Conservation (phyloP, 768 basidiomycete species). For the Tubosaeta sp. region DNA sequence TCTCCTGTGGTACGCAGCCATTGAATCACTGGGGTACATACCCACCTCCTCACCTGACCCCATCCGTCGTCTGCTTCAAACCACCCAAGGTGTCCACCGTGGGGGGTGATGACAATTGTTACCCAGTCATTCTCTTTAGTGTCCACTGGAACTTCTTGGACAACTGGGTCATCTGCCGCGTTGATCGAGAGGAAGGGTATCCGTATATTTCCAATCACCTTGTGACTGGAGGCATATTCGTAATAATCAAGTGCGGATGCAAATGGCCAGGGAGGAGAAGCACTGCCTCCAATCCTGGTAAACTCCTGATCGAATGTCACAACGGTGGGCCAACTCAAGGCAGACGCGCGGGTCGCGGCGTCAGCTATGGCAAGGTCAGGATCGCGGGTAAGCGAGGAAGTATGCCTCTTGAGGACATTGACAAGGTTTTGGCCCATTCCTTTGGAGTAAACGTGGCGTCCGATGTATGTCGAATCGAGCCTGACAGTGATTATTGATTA, state of each 20-base stretch:
- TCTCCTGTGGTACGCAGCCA: slow-evolving; percentile 61
- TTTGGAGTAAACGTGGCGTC: slow-evolving; percentile 66
- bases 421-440: slow-evolving; percentile 75
- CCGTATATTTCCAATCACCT: slow-evolving; percentile 51
- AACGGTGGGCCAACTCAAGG: slow-evolving; percentile 51
- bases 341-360: slow-evolving; percentile 41
- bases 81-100: slow-evolving; percentile 83
- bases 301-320: slow-evolving; percentile 58
- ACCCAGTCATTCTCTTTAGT: slow-evolving; percentile 50
- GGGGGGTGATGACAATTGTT: slow-evolving; percentile 55
- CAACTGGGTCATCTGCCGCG: slow-evolving; percentile 74
- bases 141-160: slow-evolving; percentile 57
- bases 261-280: slow-evolving; percentile 52
- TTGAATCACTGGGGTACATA: slow-evolving; percentile 66
- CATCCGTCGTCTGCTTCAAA: slow-evolving; percentile 49
- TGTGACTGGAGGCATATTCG: slow-evolving; percentile 54
- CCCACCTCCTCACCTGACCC: slow-evolving; percentile 48
- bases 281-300: slow-evolving; percentile 67
- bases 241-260: slow-evolving; percentile 45
- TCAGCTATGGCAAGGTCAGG: slow-evolving; percentile 49
- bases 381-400: slow-evolving; percentile 42
- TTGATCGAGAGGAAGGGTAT: slow-evolving; percentile 77
- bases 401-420: slow-evolving; percentile 52
- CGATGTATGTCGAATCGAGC: slow-evolving; percentile 50
- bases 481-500: slow-evolving; percentile 32